Conservation (phyloP, 768 basidiomycete species). For the Amylocystis lapponica region DNA sequence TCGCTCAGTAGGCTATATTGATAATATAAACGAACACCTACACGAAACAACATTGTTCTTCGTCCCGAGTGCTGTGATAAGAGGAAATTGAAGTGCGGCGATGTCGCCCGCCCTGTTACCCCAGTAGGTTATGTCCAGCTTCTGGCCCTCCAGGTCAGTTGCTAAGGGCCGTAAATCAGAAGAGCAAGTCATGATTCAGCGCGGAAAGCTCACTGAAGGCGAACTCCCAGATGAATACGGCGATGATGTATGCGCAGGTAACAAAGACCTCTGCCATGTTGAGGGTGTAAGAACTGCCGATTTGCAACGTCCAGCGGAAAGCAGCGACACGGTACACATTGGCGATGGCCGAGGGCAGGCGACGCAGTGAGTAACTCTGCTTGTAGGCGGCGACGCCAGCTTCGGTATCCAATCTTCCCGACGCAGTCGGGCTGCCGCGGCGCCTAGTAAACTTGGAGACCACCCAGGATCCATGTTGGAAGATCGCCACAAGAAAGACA, state of each 20-base stretch:
- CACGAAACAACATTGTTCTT: slow-evolving; percentile 51
- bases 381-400: neutral
- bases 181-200: neutral
- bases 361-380: slow-evolving; percentile 13
- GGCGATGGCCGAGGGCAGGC: slow-evolving; percentile 17
- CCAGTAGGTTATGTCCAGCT: slow-evolving; percentile 21
- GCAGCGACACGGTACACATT: slow-evolving; percentile 25
- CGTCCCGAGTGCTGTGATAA: slow-evolving; percentile 52
- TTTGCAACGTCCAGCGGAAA: slow-evolving; percentile 25
- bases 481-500: slow-evolving; percentile 34
- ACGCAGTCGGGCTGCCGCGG: too few species aligned
- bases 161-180: slow-evolving; percentile 14
- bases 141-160: slow-evolving; percentile 17
- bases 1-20: too few species aligned
- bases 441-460: slow-evolving; percentile 2
- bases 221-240: slow-evolving; percentile 24
- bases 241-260: slow-evolving; percentile 29
- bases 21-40: slow-evolving; percentile 21
- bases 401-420: slow-evolving; percentile 7
- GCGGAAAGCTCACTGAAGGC: slow-evolving; percentile 17
- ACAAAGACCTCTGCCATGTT: slow-evolving; percentile 33
- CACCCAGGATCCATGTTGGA: slow-evolving; percentile 24
- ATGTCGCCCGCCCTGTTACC: slow-evolving; percentile 36
- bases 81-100: slow-evolving; percentile 43
- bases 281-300: slow-evolving; percentile 26